Base-by-base conservation (phyloP, 495 filamentous ascomycete species). In the Beverwykella pulmonaria region DNA sequence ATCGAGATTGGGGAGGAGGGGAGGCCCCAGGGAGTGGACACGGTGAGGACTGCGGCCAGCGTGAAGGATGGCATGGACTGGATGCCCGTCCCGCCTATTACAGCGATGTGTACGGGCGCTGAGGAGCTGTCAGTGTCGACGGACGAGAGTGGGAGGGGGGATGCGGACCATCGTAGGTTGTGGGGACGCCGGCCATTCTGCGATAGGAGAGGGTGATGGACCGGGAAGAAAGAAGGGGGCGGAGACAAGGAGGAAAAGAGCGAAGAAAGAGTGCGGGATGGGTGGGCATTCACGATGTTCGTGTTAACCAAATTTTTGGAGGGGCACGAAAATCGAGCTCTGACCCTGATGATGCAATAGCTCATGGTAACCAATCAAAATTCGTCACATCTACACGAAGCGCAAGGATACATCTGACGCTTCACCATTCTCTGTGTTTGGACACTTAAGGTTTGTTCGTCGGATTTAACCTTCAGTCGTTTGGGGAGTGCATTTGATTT, bases 11-110 rank as follows among this genome's bases (percentile, higher is more conserved):
- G 93, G 1, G 93, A 92, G 49, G 94, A 97, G 20, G 94, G 90
- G 8, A 78, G 74, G 66, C 94, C 94, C 93, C 94, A 98, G n/a
- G 94, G 94, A 1, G 94, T 98, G 12, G 77, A 70, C 59, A 87
- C 76, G 56, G 82, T 82, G 64, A 98, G 77, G 19, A 81, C 83
- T 19, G 93, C 92, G 66, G 95, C 86, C 71, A 92, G 91, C 20
- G 82, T 86, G 83, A 94, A 97, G 72, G 82, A 83, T 74, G 86
- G 77, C 65, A 92, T 83, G 69, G 85, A 79, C 70, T 84, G 81
- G 57, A 98, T 88, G 56, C 94, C 94, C 44, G 94, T 98, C 70
- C 94, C 95, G 75, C 94, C 95, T 62, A 98, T 98, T 63, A 98
- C 92, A 78, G 91, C 94, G 76, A 98, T 96, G 71, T 82, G 86